Percentiles rank a stretch among this genome's conserved stretches.
Evolutionary conservation across 1,284 basidiomycete species (phyloP).

Genomic region (Fomitopsis palustris): DNA sequence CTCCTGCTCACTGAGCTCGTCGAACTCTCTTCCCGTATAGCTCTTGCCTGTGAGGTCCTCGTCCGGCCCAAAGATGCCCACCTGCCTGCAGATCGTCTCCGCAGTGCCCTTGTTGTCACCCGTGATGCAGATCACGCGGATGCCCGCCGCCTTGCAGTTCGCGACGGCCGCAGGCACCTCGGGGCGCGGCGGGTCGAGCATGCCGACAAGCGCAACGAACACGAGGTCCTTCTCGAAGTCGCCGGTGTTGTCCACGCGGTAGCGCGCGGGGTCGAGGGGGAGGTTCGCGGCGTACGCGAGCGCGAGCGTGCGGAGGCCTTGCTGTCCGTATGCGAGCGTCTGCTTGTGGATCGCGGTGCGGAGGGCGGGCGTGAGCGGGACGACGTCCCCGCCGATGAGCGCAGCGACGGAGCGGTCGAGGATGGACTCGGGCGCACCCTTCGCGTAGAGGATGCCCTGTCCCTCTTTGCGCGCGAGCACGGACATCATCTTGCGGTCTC

Average conservation of each 20-base stretch:
- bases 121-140: slow-evolving; percentile 96
- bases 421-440: slow-evolving; percentile 95
- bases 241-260: slow-evolving; percentile 71
- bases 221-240: slow-evolving; percentile 92
- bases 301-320: slow-evolving; percentile 89
- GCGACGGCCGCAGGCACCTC: slow-evolving; percentile 88
- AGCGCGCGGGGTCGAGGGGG: slow-evolving; percentile 77
- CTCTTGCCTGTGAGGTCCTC: slow-evolving; percentile 90
- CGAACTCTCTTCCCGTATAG: slow-evolving; percentile 92
- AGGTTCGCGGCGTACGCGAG: slow-evolving; percentile 83
- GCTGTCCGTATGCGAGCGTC: slow-evolving; percentile 71
- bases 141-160: slow-evolving; percentile 90
- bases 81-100: slow-evolving; percentile 94
- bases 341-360: slow-evolving; percentile 62
- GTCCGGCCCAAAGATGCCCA: slow-evolving; percentile 85
- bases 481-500: slow-evolving; percentile 99
- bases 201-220: slow-evolving; percentile 94
- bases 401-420: slow-evolving; percentile 83
- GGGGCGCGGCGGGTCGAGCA: slow-evolving; percentile 97
- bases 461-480: slow-evolving; percentile 63
- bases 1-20: slow-evolving; percentile 75
- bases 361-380: slow-evolving; percentile 63
- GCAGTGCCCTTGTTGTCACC: slow-evolving; percentile 99
- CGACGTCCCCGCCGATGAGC: slow-evolving; percentile 56
- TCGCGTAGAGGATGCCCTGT: slow-evolving; percentile 76